phyloP scores from a whole-genome alignment of 2,329 filamentous ascomycete species.

The Aspergillus sp. region DNA sequence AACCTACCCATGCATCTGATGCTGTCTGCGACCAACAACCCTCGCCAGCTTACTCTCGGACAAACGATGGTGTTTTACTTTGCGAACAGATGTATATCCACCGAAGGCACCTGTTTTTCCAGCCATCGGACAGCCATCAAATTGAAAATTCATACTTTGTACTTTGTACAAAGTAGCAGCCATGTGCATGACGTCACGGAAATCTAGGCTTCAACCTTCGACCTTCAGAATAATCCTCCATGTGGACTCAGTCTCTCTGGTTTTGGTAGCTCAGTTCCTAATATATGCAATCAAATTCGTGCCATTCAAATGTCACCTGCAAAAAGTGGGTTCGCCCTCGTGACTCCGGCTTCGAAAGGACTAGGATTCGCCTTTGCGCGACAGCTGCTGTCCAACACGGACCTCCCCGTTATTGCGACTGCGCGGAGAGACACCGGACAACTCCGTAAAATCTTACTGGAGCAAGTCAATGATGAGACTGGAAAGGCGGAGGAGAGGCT shows the following conservation, averaged over 20 bases:
- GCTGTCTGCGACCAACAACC: too few species aligned
- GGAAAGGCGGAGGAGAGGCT: conserved; percentile 48
- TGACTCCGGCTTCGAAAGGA: conserved; percentile 63
- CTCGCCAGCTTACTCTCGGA: too few species aligned
- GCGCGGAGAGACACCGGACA: conserved; percentile 56
- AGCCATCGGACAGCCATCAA: too few species aligned
- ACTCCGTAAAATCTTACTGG: conserved; percentile 53
- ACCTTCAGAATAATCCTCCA: neutral
- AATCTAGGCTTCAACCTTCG: neutral
- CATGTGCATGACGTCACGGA: neutral
- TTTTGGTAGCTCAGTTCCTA: neutral
- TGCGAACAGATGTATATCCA: too few species aligned
- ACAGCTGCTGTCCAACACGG: conserved; percentile 58
- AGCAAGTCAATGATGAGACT: conserved; percentile 46
- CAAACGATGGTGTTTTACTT: too few species aligned
- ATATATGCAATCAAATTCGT: too few species aligned
- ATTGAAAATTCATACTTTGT: neutral
- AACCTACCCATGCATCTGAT: too few species aligned
- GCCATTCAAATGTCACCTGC: conserved; percentile 4
- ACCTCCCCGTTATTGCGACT: conserved; percentile 62
- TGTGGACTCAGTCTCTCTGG: neutral
- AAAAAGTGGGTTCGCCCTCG: conserved; percentile 34
- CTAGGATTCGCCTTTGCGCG: conserved; percentile 64
- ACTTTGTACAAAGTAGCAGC: neutral
- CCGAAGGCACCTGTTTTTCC: too few species aligned